Conservation (phyloP, 2,329 filamentous ascomycete genomes). For the Curvularia sp. region DNA sequence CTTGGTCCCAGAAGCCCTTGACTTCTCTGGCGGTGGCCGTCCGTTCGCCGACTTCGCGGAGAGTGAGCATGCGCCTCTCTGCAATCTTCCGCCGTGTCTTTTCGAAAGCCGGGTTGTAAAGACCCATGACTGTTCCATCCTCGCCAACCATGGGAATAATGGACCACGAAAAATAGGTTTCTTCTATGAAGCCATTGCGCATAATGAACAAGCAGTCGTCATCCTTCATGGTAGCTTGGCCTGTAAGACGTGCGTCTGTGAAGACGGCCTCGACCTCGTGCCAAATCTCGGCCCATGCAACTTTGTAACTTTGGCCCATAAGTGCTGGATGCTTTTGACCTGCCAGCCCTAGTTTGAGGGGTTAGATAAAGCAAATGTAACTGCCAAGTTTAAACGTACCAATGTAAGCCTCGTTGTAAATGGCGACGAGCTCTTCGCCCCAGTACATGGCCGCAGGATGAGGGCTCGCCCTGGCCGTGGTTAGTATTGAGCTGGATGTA, state of each 20-base stretch:
- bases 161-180: slow-evolving; percentile 84
- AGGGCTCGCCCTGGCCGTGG: slow-evolving; percentile 43
- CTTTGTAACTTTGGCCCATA: slow-evolving; percentile 75
- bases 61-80: slow-evolving; percentile 78
- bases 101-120: slow-evolving; percentile 84
- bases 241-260: slow-evolving; percentile 69
- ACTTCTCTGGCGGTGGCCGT: slow-evolving; percentile 76
- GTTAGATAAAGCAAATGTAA: slow-evolving; percentile 8
- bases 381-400: slow-evolving; percentile 27
- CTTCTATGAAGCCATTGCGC: slow-evolving; percentile 74
- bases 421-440: slow-evolving; percentile 72
- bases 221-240: slow-evolving; percentile 83
- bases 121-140: slow-evolving; percentile 75
- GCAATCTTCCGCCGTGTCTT: slow-evolving; percentile 80
- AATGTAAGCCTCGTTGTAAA: slow-evolving; percentile 76
- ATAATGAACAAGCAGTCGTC: slow-evolving; percentile 78
- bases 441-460: slow-evolving; percentile 78
- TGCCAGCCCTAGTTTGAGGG: slow-evolving; percentile 59
- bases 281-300: slow-evolving; percentile 79
- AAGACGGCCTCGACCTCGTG: slow-evolving; percentile 73
- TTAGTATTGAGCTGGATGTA: slow-evolving; percentile 10
- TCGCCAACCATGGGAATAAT: slow-evolving; percentile 78
- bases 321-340: slow-evolving; percentile 77
- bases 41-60: slow-evolving; percentile 78
- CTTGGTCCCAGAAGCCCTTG: slow-evolving; percentile 75